Conservation (phyloP, 371 early-diverging fungal species). For the Circinella minor region DNA sequence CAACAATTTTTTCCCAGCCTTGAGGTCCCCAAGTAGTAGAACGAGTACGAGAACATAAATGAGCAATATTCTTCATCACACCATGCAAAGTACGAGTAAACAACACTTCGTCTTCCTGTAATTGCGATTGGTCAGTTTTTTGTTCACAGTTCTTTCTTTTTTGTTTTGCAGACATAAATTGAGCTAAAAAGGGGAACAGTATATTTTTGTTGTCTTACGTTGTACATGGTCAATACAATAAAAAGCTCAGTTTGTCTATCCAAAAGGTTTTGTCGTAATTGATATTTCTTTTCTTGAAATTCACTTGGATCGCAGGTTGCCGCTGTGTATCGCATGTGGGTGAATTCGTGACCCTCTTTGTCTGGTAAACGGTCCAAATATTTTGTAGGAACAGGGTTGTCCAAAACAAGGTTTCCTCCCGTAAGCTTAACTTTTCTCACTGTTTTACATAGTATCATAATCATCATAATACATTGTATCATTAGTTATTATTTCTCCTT, state of each 20-base stretch:
- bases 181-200: not conserved
- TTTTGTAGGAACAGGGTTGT: constrained; percentile 75
- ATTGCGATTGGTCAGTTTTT: not conserved
- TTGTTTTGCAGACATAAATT: not conserved
- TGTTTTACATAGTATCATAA: constrained; percentile 11
- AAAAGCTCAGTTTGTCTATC: constrained; percentile 84
- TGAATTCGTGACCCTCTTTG: constrained; percentile 73
- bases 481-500: no score
- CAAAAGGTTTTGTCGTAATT: constrained; percentile 79
- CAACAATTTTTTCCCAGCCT: constrained; percentile 94
- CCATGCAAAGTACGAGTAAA: constrained; percentile 91
- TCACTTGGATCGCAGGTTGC: constrained; percentile 87
- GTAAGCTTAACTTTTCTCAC: constrained; percentile 68
- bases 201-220: constrained; percentile 44
- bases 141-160: no score
- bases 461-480: not conserved
- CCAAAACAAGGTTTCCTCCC: constrained; percentile 77
- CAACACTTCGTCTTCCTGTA: constrained; percentile 85
- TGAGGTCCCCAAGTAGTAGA: constrained; percentile 86
- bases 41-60: constrained; percentile 81
- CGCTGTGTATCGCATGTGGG: constrained; percentile 87
- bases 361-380: constrained; percentile 63
- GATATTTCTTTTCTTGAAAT: constrained; percentile 73
- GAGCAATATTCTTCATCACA: constrained; percentile 90
- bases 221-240: constrained; percentile 88